Evolutionary conservation across 1,284 basidiomycete genomes (phyloP).

Genomic region (Melampsora americana): DNA sequence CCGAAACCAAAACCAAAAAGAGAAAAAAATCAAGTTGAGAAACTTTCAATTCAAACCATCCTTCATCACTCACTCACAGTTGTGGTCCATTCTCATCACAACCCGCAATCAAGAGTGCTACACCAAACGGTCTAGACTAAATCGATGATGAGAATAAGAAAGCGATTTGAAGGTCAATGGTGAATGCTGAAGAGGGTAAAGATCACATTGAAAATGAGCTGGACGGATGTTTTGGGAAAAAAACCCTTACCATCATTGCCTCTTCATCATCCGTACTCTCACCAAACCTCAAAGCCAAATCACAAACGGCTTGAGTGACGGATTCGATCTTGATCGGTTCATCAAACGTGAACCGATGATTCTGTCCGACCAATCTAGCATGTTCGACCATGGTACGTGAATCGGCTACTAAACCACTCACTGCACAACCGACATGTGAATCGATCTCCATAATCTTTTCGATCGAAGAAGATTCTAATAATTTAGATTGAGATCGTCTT

Average conservation of each 20-base stretch:
- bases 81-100: constrained; percentile 95
- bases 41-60: neutral
- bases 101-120: constrained; percentile 93
- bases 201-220: neutral
- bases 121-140: constrained; percentile 93
- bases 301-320: constrained; percentile 95
- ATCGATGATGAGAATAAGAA: neutral
- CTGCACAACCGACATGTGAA: constrained; percentile 89
- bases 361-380: constrained; percentile 92
- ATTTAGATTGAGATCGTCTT: constrained; percentile 94
- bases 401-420: constrained; percentile 96
- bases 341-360: constrained; percentile 95
- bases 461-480: constrained; percentile 91
- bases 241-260: constrained; percentile 75
- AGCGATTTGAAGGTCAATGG: neutral
- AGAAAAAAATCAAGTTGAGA: neutral
- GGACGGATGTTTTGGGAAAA: neutral
- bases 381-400: constrained; percentile 99
- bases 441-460: constrained; percentile 99
- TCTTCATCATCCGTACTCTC: constrained; percentile 87
- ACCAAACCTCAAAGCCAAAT: constrained; percentile 93
- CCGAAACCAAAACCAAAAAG: neutral
- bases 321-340: constrained; percentile 95
- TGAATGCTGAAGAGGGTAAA: neutral
- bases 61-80: constrained; percentile 60